Evolutionary conservation across 768 basidiomycete genomes (phyloP).

Genomic region (Lyophyllum atratum): DNA sequence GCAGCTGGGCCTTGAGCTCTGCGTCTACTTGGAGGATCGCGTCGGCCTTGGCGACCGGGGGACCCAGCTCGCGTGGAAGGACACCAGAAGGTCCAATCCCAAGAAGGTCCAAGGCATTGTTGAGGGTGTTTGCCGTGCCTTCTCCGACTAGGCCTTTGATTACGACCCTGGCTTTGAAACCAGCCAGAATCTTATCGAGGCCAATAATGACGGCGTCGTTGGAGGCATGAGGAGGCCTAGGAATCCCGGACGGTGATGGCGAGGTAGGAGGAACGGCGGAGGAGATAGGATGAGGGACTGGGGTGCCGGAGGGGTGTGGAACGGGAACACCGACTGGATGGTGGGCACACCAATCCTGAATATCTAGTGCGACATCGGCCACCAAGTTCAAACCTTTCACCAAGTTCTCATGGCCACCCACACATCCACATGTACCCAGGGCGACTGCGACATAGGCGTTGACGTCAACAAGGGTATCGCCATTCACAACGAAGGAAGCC

Average conservation of each 20-base stretch:
- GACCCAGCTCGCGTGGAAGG: not conserved
- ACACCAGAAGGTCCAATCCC: conserved; percentile 16
- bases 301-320: not conserved
- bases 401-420: conserved; percentile 3
- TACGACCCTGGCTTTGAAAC: conserved; percentile 12
- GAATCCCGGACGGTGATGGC: not conserved
- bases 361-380: conserved; percentile 3
- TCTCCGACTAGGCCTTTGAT: conserved; percentile 22
- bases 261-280: not conserved
- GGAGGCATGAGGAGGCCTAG: not conserved
- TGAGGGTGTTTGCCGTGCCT: conserved; percentile 16
- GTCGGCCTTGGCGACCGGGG: not conserved
- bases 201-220: conserved; percentile 24
- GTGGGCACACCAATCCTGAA: conserved; percentile 15
- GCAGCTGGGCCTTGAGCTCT: conserved; percentile 7
- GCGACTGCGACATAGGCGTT: not conserved
- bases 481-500: conserved; percentile 16
- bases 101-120: conserved; percentile 22
- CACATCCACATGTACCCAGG: conserved; percentile 11
- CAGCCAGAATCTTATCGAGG: conserved; percentile 22
- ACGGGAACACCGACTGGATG: conserved; percentile 5
- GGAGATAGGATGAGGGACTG: not conserved
- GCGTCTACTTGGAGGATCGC: conserved; percentile 2
- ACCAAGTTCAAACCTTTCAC: conserved; percentile 6
- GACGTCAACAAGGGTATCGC: conserved; percentile 11